A percentile compares a stretch with the other conserved stretches of the same genome.
These are phyloP conservation scores for Centaurea solstitialis DNA, from an alignment of 129 eudicot genomes.

Conservation along the genomic window DNA sequence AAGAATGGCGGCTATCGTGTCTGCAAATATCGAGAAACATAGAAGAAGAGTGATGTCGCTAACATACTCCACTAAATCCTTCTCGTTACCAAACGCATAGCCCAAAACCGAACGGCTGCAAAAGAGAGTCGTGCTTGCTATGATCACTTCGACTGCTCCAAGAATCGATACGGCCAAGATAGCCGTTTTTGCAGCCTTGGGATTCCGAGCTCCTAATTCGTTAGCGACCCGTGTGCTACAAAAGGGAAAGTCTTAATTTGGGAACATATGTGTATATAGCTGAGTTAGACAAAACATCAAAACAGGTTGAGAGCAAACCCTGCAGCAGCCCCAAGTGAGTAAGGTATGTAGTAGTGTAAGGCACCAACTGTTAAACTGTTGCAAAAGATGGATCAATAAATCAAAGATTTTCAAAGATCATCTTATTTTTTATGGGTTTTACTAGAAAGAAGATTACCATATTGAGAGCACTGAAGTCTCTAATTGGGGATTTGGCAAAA, in stretches of 20 bases:
- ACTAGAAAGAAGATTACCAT: constrained; percentile 35
- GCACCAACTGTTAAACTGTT: constrained; percentile 39
- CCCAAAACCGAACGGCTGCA: constrained; percentile 34
- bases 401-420: background rate
- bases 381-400: constrained; percentile 7
- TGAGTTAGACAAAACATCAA: background rate
- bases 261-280: background rate
- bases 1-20: constrained; percentile 36
- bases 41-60: constrained; percentile 34
- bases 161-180: constrained; percentile 11
- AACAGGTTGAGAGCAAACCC: constrained; percentile 27
- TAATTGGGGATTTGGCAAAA: constrained; percentile 59
- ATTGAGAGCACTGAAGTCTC: constrained; percentile 69
- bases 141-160: constrained; percentile 33
- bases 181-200: constrained; percentile 33
- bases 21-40: constrained; percentile 35
- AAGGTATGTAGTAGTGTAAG: constrained; percentile 45
- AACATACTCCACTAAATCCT: constrained; percentile 35
- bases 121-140: constrained; percentile 22
- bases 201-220: constrained; percentile 42
- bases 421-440: background rate
- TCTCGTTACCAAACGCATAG: constrained; percentile 30
- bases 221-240: constrained; percentile 40
- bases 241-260: background rate
- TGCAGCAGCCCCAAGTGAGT: constrained; percentile 57